These are phyloP conservation scores for Talaromyces proteolyticus DNA, from an alignment of 495 filamentous ascomycete genomes.

Conservation along the genomic window DNA sequence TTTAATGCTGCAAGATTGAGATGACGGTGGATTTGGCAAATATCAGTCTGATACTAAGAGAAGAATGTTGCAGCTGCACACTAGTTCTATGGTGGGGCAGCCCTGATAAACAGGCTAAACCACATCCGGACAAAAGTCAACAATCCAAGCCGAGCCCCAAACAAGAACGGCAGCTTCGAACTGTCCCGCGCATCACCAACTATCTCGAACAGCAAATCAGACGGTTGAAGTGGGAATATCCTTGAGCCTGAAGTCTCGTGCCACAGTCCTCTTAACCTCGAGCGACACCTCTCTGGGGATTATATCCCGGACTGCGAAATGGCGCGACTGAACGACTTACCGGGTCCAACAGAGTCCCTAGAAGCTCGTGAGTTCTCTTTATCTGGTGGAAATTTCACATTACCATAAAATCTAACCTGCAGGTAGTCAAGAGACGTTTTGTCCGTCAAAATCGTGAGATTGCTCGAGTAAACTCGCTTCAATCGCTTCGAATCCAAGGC, in stretches of 20 bases:
- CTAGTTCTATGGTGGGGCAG: background rate
- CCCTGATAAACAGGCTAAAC: background rate
- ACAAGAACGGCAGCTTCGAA: background rate
- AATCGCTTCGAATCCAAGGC: slow-evolving; percentile 81
- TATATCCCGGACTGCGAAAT: slow-evolving; percentile 35
- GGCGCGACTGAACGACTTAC: slow-evolving; percentile 86
- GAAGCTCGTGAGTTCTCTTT: slow-evolving; percentile 64
- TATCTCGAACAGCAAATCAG: no score
- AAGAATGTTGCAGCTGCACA: background rate
- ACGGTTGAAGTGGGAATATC: no score
- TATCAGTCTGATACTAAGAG: background rate
- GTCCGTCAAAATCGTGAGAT: slow-evolving; percentile 93
- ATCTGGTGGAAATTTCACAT: background rate
- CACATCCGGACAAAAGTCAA: slow-evolving; percentile 22
- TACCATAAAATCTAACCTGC: background rate
- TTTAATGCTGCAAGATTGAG: no score
- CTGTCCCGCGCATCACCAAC: background rate
- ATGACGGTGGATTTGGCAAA: no score
- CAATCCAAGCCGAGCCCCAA: slow-evolving; percentile 5
- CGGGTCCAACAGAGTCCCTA: slow-evolving; percentile 62
- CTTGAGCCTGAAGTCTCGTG: no score
- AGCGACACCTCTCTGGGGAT: background rate
- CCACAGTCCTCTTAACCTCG: no score
- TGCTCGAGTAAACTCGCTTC: slow-evolving; percentile 81
- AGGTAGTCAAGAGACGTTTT: slow-evolving; percentile 77